Base-by-base conservation (phyloP, 768 basidiomycete genomes). In the Mycena haematopus region DNA sequence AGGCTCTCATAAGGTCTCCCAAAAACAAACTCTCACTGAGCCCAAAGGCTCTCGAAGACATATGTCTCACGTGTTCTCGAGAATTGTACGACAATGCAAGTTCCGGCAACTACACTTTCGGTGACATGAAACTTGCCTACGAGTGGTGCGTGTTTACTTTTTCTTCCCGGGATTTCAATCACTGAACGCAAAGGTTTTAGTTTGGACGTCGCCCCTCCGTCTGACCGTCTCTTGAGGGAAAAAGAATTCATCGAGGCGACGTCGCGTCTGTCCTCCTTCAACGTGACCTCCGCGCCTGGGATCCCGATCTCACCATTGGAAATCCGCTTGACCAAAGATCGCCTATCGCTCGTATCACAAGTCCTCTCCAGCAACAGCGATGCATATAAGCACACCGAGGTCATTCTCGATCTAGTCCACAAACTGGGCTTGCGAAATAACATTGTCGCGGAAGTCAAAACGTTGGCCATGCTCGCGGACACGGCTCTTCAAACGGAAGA, bases 231-330 rank as follows among this genome's bases (percentile, higher is more conserved):
- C 57, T 67, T 74, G 15, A 80, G 78, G 61, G 94, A 98, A 73
- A 90, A 88, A 58, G 91, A 94, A 57, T 99, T 98, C 75, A 97
- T 99, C 65, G 96, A 99, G 78, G 97, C 97, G 2, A 99, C 97
- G 1, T 96, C 95, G 25, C 89, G 93, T 2, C 88, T 99, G 13
- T 87, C 90, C n/a, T 94, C 96, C 4, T 99, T 93, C 81, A 92
- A 93, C 60, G 82, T 96, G 62, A 81, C 81, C 72, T 88, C 93
- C 24, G 82, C 86, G 6, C 85, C 88, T 10, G 90, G 92, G 49
- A 84, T 89, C 45, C 84, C 88, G 7, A 88, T 99, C 54, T 85
- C 94, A 10, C 96, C 96, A 0, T 86, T 97, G 62, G 96, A 98
- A 74, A 95, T 99, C 63, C 90, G 96, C 10, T 83, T 97, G 22